Evolutionary conservation across 306 rosid genomes (phyloP), one percentile per base, ranked within the genome.

Genomic region (Cicer pinnatifidum): DNA sequence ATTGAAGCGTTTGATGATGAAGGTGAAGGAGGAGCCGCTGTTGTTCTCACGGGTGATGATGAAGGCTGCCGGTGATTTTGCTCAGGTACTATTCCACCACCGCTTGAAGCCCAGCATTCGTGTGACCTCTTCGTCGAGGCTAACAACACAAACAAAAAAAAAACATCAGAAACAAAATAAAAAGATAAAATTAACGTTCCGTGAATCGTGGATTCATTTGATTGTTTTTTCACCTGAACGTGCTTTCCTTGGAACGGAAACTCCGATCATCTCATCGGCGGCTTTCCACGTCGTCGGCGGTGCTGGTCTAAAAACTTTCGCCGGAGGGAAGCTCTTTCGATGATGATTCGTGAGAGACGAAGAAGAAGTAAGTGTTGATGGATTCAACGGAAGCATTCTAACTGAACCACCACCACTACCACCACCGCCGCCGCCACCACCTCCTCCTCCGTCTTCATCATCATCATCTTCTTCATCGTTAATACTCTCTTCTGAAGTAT

Each of bases 211-310:
- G 52, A 20, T 56, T 57, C 16, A n/a, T 17, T 12, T 57, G 28
- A 1, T 20, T 13, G 2, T 10, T 48, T 11, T 13, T 63, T 46
- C 54, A 95, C 99, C 99, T 80, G 99, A 88, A 71, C 99, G 99
- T 71, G 99, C 97, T 75, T 86, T 95, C 53, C 99, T 84, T 0
- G 99, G 99, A 4, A 95, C 93, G 33, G 88, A 67, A 16, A 90
- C 97, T 9, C 99, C 97, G 85, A 95, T 95, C 99, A 91, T 95
- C 70, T 95, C 99, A 64, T 95, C 97, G 75, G 99, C 86, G 59
- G 89, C 88, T 75, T 90, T 95, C 97, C 89, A 91, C 80, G 88
- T 71, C 78, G 75, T 20, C 75, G 81, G 79, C 83, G 96, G 84
- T 47, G 89, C 70, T 69, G 87, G 81, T 80, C 97, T 84, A 73